A percentile compares a stretch with the other conserved stretches of the same genome.
phyloP scores from a whole-genome alignment of 768 basidiomycete genomes.

The Exidia glandulosa region DNA sequence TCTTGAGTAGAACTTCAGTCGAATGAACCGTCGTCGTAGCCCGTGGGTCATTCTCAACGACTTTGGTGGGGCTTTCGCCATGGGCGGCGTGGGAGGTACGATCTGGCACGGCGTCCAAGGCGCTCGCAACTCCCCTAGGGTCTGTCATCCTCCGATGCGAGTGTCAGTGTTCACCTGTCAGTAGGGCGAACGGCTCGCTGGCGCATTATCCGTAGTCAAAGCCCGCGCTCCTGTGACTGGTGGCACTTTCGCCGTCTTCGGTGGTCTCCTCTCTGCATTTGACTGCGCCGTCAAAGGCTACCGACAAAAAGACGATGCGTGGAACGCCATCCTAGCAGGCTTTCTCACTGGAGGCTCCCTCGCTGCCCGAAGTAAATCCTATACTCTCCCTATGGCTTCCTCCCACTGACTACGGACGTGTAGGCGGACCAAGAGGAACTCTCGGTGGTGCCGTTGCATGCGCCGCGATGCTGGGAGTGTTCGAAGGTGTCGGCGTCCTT shows the following conservation, averaged over 20 bases:
- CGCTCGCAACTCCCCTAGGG: constrained; percentile 89
- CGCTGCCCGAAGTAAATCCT: constrained; percentile 77
- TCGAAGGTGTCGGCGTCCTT: constrained; percentile 91
- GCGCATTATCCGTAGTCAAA: constrained; percentile 93
- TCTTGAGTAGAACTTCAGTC: too few relatives aligned
- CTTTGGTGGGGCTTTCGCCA: constrained; percentile 94
- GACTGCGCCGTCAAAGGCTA: constrained; percentile 97
- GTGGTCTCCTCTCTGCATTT: constrained; percentile 97
- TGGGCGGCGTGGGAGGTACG: constrained; percentile 95
- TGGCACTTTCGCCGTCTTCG: constrained; percentile 92
- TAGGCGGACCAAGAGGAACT: constrained; percentile 88
- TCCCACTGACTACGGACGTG: neutral
- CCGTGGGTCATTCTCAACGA: constrained; percentile 99
- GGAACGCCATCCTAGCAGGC: constrained; percentile 97
- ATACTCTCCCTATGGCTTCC: neutral
- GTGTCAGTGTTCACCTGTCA: neutral
- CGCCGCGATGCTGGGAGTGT: constrained; percentile 88
- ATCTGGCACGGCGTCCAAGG: constrained; percentile 99
- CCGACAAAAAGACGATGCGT: constrained; percentile 95
- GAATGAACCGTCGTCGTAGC: constrained; percentile 33
- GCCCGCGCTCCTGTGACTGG: constrained; percentile 96
- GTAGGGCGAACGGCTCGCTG: constrained; percentile 88
- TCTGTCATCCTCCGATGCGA: constrained; percentile 27
- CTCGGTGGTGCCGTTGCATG: constrained; percentile 91
- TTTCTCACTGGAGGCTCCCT: constrained; percentile 97